These are phyloP conservation scores for Fragilaria crotonensis DNA, from an alignment of 108 stramenopile genomes.

Conservation along the genomic window DNA sequence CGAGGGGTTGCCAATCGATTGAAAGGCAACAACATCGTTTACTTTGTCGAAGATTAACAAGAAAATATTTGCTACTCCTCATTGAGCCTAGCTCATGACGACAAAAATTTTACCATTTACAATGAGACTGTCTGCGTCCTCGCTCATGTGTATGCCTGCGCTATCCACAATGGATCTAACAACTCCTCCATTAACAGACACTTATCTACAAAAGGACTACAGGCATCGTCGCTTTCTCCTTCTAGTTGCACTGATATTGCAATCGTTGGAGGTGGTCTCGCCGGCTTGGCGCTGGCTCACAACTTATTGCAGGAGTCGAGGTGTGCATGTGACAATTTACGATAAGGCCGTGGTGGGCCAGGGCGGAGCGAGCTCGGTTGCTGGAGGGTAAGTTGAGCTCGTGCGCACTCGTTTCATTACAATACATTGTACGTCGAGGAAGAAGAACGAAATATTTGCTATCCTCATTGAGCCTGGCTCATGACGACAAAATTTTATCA, in stretches of 20 bases:
- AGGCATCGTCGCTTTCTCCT: no score
- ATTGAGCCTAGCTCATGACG: slow-evolving; percentile 34
- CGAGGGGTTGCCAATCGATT: no score
- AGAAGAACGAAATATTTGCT: slow-evolving; percentile 2
- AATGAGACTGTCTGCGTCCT: background rate
- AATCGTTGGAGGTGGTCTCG: slow-evolving; percentile 78
- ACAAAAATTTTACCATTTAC: slow-evolving; percentile 20
- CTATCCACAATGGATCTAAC: no score
- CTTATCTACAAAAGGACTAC: no score
- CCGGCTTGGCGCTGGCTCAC: slow-evolving; percentile 62
- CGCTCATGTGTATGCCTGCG: no score
- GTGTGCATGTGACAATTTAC: slow-evolving; percentile 48
- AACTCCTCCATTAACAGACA: no score
- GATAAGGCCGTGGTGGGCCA: slow-evolving; percentile 50
- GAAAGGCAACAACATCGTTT: no score
- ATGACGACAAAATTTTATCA: slow-evolving; percentile 50
- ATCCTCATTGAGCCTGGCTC: slow-evolving; percentile 13
- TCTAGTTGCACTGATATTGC: no score
- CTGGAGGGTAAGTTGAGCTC: slow-evolving; percentile 63
- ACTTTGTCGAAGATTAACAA: no score
- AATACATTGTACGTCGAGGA: background rate
- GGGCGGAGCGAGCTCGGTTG: slow-evolving; percentile 78
- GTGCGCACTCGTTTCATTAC: no score
- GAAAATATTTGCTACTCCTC: slow-evolving; percentile 63
- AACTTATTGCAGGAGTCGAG: slow-evolving; percentile 49